Evolutionary conservation across 1,284 basidiomycete genomes (phyloP).

Genomic region (Naganishia albida): DNA sequence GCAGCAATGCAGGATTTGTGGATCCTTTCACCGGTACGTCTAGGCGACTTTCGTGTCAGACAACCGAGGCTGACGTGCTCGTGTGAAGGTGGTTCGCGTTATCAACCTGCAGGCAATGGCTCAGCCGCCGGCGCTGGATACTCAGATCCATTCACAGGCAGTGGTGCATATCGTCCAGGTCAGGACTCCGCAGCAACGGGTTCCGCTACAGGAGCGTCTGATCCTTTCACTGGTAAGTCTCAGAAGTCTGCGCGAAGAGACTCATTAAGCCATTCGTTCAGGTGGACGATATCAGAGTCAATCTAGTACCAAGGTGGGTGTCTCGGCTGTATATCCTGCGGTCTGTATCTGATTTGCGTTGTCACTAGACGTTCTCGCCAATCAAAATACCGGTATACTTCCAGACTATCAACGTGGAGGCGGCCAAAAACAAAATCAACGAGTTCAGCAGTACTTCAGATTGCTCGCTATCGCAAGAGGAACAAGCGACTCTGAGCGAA

Average conservation of each 20-base stretch:
- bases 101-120: slow-evolving; percentile 11
- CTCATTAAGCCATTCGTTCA: background rate
- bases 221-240: slow-evolving; percentile 46
- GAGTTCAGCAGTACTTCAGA: slow-evolving; percentile 61
- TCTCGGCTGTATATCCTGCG: background rate
- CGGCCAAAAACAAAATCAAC: slow-evolving; percentile 78
- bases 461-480: slow-evolving; percentile 70
- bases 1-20: background rate
- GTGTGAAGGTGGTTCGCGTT: slow-evolving; percentile 20
- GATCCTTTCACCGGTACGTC: slow-evolving; percentile 31
- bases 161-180: slow-evolving; percentile 59
- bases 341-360: slow-evolving; percentile 42
- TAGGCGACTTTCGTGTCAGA: too few relatives aligned
- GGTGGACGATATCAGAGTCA: slow-evolving; percentile 6
- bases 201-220: slow-evolving; percentile 30
- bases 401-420: slow-evolving; percentile 82
- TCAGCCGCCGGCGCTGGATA: background rate
- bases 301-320: slow-evolving; percentile 5
- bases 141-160: slow-evolving; percentile 82
- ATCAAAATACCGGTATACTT: slow-evolving; percentile 65
- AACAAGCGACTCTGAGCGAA: slow-evolving; percentile 62
- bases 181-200: slow-evolving; percentile 27
- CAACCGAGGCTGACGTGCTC: background rate
- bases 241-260: too few relatives aligned
- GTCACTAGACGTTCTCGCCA: slow-evolving; percentile 43